Evolutionary conservation across 352 stramenopile species (phyloP), one percentile per base, ranked within the genome.

Genomic region (Globisporangium rhizosaccharum): DNA sequence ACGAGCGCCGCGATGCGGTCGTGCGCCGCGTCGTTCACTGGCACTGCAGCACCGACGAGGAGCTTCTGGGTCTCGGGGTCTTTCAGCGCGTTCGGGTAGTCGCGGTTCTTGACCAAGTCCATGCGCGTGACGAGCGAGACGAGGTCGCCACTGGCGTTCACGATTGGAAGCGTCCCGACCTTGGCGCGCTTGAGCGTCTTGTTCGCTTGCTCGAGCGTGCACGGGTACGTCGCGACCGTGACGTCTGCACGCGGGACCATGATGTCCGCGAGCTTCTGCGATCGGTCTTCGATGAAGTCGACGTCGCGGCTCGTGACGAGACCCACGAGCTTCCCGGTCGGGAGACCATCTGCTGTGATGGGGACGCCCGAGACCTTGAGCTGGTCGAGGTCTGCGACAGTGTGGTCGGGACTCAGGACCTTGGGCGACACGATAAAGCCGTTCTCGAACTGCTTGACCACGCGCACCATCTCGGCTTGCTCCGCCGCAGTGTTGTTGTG

Each of bases 361-460:
- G 97, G 97, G 59, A 99, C 98, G 36, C 96, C 96, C 14, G 94
- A 98, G 41, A 88, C 81, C 70, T 99, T 98, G 49, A 98, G 88
- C 51, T 76, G 33, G 57, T 98, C 82, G 18, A 99, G 86, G 70
- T 99, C 92, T 7, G 72, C 85, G 26, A 99, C 82, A 8, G 96
- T 99, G 71, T 93, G 67, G 37, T 87, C 75, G 2, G 96, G 93
- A 28, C 82, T 92, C 26, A 99, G 76, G 68, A 97, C 97, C 59
- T 98, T 90, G n/a, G 97, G 97, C 71, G 98, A 91, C 44, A 95
- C 89, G 71, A 99, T 99, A 80, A 99, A 99, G 48, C 97, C 97
- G 77, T 99, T 99, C 75, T 99, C 98, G 73, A 96, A 99, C 51
- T 91, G 88, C 78, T 99, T 99, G 42, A 99, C 97, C 10, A 73